A percentile compares a stretch with the other conserved stretches of the same genome.
phyloP scores from a whole-genome alignment of 306 rosid species.

The Quillaja saponaria region DNA sequence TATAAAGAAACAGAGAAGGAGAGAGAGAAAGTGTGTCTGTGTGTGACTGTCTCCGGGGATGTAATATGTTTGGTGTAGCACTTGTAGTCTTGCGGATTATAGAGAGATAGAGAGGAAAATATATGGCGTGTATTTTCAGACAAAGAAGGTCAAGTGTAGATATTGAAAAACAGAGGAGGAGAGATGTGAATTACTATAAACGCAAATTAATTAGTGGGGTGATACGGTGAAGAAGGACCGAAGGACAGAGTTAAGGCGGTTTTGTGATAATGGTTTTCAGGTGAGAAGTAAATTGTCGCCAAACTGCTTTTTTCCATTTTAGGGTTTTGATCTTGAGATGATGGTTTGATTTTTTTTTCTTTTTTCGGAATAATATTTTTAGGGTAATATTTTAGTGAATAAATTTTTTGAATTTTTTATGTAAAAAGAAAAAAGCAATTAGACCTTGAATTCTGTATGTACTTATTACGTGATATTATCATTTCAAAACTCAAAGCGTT shows the following conservation, averaged over 20 bases:
- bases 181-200: constrained; percentile 29
- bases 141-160: not conserved
- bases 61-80: constrained; percentile 27
- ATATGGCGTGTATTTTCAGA: constrained; percentile 24
- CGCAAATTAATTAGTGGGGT: constrained; percentile 26
- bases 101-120: constrained; percentile 19
- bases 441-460: no score
- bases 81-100: constrained; percentile 17
- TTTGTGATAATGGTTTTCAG: constrained; percentile 34
- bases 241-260: constrained; percentile 18
- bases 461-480: no score
- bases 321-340: no score
- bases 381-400: no score
- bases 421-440: no score
- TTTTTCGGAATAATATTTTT: no score
- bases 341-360: no score
- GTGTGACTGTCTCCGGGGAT: not conserved
- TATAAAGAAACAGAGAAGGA: not conserved
- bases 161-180: constrained; percentile 15
- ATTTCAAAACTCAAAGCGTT: no score
- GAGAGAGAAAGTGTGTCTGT: constrained; percentile 7
- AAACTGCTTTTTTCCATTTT: constrained; percentile 36
- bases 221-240: not conserved
- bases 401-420: no score
- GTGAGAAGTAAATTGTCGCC: constrained; percentile 3